phyloP scores from a whole-genome alignment of 2,329 filamentous ascomycete genomes.

The Corynespora cassiicola region DNA sequence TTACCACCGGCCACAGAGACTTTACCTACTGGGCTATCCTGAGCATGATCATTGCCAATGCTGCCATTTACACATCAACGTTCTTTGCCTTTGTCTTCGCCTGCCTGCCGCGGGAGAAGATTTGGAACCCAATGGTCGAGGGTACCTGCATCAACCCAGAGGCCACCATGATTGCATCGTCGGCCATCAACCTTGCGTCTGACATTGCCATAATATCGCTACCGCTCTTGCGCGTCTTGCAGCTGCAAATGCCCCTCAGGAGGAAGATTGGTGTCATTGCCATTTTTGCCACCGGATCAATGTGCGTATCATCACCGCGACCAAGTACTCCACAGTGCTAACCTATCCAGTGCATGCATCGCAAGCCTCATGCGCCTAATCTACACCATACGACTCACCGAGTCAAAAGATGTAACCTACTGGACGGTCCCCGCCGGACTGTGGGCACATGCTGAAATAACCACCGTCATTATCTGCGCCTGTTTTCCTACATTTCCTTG shows the following conservation, averaged over 20 bases:
- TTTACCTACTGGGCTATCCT: slow-evolving; percentile 21
- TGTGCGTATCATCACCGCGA: slow-evolving; percentile 23
- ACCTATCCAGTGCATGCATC: slow-evolving; percentile 8
- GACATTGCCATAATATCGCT: slow-evolving; percentile 27
- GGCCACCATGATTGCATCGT: slow-evolving; percentile 13
- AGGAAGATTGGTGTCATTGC: slow-evolving; percentile 6
- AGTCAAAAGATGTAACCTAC: slow-evolving; percentile 18
- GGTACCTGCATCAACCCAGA: slow-evolving; percentile 23
- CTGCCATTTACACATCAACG: slow-evolving; percentile 8
- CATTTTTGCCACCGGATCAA: slow-evolving; percentile 1
- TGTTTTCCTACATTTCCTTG: slow-evolving; percentile 21
- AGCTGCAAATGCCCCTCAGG: slow-evolving; percentile 1
- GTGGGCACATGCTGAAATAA: slow-evolving; percentile 10
- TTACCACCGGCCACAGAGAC: slow-evolving; percentile 4
- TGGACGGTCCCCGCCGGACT: slow-evolving; percentile 14
- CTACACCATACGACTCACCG: slow-evolving; percentile 3
- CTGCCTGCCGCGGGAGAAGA: slow-evolving; percentile 21
- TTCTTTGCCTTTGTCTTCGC: slow-evolving; percentile 19
- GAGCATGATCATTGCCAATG: slow-evolving; percentile 23
- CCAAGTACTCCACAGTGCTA: slow-evolving; percentile 3
- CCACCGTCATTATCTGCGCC: slow-evolving; percentile 19
- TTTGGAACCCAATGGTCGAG: slow-evolving; percentile 17
- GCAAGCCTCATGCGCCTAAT: slow-evolving; percentile 6
- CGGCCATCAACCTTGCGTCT: slow-evolving; percentile 18
- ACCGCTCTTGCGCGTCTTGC: slow-evolving; percentile 7